phyloP scores from a whole-genome alignment of 2,329 filamentous ascomycete species.

The Aureobasidium sp. region DNA sequence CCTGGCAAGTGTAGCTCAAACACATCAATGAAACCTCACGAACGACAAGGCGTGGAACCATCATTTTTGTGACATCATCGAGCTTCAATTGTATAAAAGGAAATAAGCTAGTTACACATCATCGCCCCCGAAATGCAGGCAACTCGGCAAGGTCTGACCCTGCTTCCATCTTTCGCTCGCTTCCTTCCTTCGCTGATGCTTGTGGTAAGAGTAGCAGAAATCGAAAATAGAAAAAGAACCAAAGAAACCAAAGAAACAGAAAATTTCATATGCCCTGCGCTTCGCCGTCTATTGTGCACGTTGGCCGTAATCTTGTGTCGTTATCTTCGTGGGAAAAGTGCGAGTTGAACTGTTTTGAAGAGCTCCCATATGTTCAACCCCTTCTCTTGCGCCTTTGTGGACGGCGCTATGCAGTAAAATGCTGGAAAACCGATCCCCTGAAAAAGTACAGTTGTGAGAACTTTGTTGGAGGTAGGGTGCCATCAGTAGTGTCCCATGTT shows the following conservation, averaged over 20 bases:
- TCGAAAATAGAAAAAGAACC: not conserved
- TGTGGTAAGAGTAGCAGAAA: not conserved
- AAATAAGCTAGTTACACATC: slow-evolving; percentile 8
- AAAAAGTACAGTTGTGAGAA: not conserved
- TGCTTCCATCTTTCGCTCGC: not conserved
- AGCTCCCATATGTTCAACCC: slow-evolving; percentile 1
- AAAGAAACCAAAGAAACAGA: not conserved
- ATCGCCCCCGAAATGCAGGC: not conserved
- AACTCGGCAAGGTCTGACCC: not conserved
- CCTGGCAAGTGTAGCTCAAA: too few relatives aligned
- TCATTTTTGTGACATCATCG: not conserved
- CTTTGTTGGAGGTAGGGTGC: not conserved
- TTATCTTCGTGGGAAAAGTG: slow-evolving; percentile 7
- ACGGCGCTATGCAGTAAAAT: not conserved
- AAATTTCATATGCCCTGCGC: not conserved
- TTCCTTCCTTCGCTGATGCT: slow-evolving; percentile 11
- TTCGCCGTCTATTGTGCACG: slow-evolving; percentile 3
- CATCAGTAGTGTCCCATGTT: slow-evolving; percentile 12
- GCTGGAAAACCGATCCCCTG: not conserved
- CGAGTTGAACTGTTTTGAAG: not conserved
- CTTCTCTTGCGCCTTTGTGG: not conserved
- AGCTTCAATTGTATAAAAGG: not conserved
- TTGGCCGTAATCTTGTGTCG: slow-evolving; percentile 8
- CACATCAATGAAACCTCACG: not conserved
- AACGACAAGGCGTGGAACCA: not conserved